A percentile compares a stretch with the other conserved stretches of the same genome.
phyloP scores from a whole-genome alignment of 257 asterid species.

The Penstemon barbatus region DNA sequence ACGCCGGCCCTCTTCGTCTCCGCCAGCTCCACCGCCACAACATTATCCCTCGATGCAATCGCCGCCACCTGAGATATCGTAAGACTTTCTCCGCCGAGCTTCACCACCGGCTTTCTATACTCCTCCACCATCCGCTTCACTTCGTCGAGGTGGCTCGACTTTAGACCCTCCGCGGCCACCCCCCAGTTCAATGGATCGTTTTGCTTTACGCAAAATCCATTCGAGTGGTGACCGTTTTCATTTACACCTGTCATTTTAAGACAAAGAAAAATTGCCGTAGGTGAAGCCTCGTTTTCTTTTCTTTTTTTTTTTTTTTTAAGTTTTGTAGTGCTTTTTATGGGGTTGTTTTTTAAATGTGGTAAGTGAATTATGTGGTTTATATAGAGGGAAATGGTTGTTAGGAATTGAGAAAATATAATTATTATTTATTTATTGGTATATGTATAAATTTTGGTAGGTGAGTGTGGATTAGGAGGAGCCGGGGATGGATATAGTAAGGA shows the following conservation, averaged over 20 bases:
- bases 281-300: not conserved
- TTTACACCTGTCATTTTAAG: too few species aligned
- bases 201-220: conserved; percentile 38
- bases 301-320: not conserved
- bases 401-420: not conserved
- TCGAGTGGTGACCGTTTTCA: conserved; percentile 24
- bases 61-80: conserved; percentile 58
- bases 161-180: conserved; percentile 43
- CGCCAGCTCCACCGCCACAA: conserved; percentile 51
- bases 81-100: conserved; percentile 51
- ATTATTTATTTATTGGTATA: not conserved
- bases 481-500: conserved; percentile 22
- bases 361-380: conserved; percentile 29
- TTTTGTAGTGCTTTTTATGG: not conserved
- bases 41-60: conserved; percentile 44
- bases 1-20: conserved; percentile 55
- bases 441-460: conserved; percentile 41
- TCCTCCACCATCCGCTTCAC: conserved; percentile 55
- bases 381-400: conserved; percentile 29
- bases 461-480: not conserved
- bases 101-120: conserved; percentile 48
- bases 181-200: conserved; percentile 54
- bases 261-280: not conserved
- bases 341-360: conserved; percentile 9
- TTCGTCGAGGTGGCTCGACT: conserved; percentile 51